Base-by-base conservation (phyloP, 2,329 filamentous ascomycete species). In the Westerdykella aurantiaca region DNA sequence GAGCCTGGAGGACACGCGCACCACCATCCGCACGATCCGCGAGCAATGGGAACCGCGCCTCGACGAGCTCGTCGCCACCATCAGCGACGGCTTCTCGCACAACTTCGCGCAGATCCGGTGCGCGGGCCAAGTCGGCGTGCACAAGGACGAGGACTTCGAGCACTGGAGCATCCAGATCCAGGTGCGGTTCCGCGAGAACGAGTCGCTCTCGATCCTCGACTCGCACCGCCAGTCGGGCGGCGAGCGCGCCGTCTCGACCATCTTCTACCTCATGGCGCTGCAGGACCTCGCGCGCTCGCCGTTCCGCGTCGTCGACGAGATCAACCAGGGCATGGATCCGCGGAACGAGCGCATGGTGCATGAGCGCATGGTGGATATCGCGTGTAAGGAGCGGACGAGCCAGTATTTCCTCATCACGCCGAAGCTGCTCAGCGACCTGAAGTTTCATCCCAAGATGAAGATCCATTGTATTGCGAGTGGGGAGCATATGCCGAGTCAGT, bases 311-410 rank as follows among this genome's bases (percentile, higher is more conserved):
- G 93, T 98, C 46, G 93, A 98, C 69, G 93, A 98, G 72, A 98
- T 98, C 76, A 98, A 98, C 64, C 93, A 98, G 71, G 93, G 93
- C 53, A 98, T 98, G 93, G 93, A 98, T 67, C 93, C 91, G 35
- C 84, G 93, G 58, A 98, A 98, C 69, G 93, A 98, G 70, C 86
- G 93, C 56, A 94, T 96, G 81, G 90, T 98, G 13, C 93, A 98
- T 70, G 88, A 91, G 64, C 87, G 93, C 51, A 94, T 98, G 86
- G 93, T 98, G 7, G 89, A 96, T 61, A 96, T 98, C 62, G 93
- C 93, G 35, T 97, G 93, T 67, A 80, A 81, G 53, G 83, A 89
- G 67, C 81, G 70, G n/a, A 77, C 77, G 18, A 77, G 76, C 38
- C 81, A 84, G 71, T 98, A 98, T 71, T 98, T 98, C 73, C 81